phyloP scores from a whole-genome alignment of 805 yeast genomes.

The Candida sphagnicola region DNA sequence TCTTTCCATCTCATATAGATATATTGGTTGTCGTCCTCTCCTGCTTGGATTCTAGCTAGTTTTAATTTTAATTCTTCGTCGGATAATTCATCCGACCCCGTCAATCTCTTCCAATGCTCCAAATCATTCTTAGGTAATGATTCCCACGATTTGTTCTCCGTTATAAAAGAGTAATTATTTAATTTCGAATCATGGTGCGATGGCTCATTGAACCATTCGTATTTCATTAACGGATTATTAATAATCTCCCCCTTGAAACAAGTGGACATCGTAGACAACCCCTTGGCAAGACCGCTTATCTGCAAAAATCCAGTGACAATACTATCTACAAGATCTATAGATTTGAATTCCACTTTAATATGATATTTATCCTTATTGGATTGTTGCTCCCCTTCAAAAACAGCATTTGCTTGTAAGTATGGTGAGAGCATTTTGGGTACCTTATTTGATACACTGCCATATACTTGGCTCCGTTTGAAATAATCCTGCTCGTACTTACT shows the following conservation, averaged over 20 bases:
- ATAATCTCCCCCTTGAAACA: slow-evolving; percentile 71
- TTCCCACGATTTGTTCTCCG: slow-evolving; percentile 59
- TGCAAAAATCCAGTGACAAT: slow-evolving; percentile 56
- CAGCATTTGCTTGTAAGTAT: slow-evolving; percentile 58
- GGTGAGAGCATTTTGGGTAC: slow-evolving; percentile 32
- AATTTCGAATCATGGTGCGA: slow-evolving; percentile 8
- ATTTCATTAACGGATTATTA: slow-evolving; percentile 39
- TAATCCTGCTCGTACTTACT: slow-evolving; percentile 1
- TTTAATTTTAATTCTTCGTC: slow-evolving; percentile 24
- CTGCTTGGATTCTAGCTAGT: slow-evolving; percentile 26
- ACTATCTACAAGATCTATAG: slow-evolving; percentile 58
- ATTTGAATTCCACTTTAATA: slow-evolving; percentile 64
- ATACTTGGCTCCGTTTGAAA: background rate
- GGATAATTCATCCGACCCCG: slow-evolving; percentile 47
- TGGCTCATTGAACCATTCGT: slow-evolving; percentile 15
- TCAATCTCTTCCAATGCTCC: slow-evolving; percentile 51
- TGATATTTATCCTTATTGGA: slow-evolving; percentile 63
- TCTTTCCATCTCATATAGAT: slow-evolving; percentile 96
- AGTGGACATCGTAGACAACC: slow-evolving; percentile 62
- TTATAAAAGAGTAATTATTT: slow-evolving; percentile 47
- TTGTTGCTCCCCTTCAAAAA: slow-evolving; percentile 65
- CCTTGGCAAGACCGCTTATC: slow-evolving; percentile 61
- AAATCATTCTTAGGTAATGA: slow-evolving; percentile 35
- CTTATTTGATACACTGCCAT: slow-evolving; percentile 5
- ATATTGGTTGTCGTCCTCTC: slow-evolving; percentile 24